Evolutionary conservation across 192 early-diverging fungal genomes (phyloP).

Genomic region (Mycoemilia scoparia): DNA sequence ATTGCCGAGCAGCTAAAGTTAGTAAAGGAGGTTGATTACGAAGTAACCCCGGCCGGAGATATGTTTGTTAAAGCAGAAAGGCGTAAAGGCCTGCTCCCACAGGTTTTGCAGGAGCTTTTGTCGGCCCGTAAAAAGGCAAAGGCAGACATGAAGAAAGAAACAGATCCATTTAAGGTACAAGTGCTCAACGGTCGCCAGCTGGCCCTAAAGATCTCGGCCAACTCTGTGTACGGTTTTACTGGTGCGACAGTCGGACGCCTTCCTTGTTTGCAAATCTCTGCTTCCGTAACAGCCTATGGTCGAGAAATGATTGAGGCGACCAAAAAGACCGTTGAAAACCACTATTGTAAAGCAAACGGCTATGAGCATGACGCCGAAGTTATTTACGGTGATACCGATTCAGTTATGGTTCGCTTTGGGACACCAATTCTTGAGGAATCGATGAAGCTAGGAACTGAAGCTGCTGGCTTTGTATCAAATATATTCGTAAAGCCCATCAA

Average conservation of each 20-base stretch:
- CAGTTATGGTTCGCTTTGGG: constrained; percentile 98
- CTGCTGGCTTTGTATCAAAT: constrained; percentile 66
- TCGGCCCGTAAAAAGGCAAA: constrained; percentile 86
- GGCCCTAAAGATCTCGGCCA: constrained; percentile 89
- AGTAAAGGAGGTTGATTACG: constrained; percentile 65
- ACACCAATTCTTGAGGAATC: constrained; percentile 52
- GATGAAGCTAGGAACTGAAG: constrained; percentile 74
- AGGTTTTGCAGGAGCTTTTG: constrained; percentile 75
- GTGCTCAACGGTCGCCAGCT: constrained; percentile 93
- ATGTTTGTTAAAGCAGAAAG: constrained; percentile 62
- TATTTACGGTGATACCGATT: constrained; percentile 98
- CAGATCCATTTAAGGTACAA: constrained; percentile 82
- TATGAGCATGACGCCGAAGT: constrained; percentile 75
- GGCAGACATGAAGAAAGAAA: constrained; percentile 86
- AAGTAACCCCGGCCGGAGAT: constrained; percentile 76
- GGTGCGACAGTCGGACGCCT: constrained; percentile 84
- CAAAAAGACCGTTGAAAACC: constrained; percentile 61
- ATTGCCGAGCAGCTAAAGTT: constrained; percentile 43
- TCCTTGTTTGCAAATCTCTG: constrained; percentile 84
- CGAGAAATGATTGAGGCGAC: constrained; percentile 91
- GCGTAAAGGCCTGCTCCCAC: constrained; percentile 71
- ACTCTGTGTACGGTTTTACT: constrained; percentile 95
- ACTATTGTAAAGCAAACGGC: constrained; percentile 70
- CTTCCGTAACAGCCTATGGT: constrained; percentile 84
- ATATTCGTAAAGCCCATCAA: constrained; percentile 87